Conservation (phyloP, 2,329 filamentous ascomycete species). For the Hortaea sp. region DNA sequence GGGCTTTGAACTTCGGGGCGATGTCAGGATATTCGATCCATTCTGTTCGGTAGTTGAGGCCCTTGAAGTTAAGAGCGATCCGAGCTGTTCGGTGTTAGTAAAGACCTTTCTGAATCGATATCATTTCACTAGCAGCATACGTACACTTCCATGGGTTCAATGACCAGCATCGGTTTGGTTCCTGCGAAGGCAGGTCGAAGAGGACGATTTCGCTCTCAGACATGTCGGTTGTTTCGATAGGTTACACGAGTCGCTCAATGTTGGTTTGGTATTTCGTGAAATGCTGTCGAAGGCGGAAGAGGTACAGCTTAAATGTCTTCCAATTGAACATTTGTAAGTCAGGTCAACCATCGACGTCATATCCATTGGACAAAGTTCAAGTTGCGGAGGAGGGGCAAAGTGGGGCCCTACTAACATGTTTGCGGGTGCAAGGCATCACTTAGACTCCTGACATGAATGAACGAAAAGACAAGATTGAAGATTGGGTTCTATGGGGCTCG, state of each 20-base stretch:
- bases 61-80: slow-evolving; percentile 57
- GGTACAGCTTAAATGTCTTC: too few relatives aligned
- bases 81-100: slow-evolving; percentile 39
- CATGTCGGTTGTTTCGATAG: slow-evolving; percentile 6
- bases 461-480: too few relatives aligned
- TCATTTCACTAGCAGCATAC: slow-evolving; percentile 6
- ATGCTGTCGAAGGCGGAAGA: too few relatives aligned
- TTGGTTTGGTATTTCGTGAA: background rate
- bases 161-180: slow-evolving; percentile 47
- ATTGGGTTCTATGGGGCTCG: too few relatives aligned
- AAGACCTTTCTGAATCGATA: slow-evolving; percentile 8
- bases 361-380: too few relatives aligned
- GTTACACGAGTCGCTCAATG: background rate
- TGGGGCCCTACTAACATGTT: too few relatives aligned
- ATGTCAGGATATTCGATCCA: slow-evolving; percentile 63
- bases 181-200: slow-evolving; percentile 53
- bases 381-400: too few relatives aligned
- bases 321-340: too few relatives aligned
- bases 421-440: too few relatives aligned
- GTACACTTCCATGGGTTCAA: slow-evolving; percentile 63
- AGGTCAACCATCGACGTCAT: too few relatives aligned
- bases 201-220: slow-evolving; percentile 37
- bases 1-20: slow-evolving; percentile 40
- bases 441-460: too few relatives aligned
- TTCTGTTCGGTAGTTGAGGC: slow-evolving; percentile 55